Percentiles rank a stretch among this genome's conserved stretches.
Evolutionary conservation across 106 monocot genomes (phyloP).

Genomic region (Acanthochlamys bracteata): DNA sequence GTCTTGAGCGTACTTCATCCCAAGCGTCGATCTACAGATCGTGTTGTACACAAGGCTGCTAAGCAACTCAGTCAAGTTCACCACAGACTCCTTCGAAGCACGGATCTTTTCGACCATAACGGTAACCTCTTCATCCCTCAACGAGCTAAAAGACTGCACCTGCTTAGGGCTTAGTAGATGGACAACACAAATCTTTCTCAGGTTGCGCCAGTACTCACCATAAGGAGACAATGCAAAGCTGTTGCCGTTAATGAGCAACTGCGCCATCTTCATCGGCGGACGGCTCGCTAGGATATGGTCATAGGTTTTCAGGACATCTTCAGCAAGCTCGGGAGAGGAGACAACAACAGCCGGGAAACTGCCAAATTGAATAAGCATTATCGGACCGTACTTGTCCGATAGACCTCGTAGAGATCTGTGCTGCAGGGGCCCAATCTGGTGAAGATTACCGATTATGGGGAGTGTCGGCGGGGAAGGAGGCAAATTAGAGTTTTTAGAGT

Average conservation of each 20-base stretch:
- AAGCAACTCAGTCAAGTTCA: conserved; percentile 26
- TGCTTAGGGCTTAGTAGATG: conserved; percentile 16
- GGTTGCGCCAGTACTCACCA: conserved; percentile 34
- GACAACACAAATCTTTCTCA: conserved; percentile 9
- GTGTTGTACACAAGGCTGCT: too few species aligned
- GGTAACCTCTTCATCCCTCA: conserved; percentile 30
- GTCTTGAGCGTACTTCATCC: too few species aligned
- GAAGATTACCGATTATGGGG: conserved; percentile 16
- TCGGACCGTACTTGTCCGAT: conserved; percentile 13
- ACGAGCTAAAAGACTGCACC: conserved; percentile 15
- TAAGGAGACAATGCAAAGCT: conserved; percentile 25
- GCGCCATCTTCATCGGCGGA: too few species aligned
- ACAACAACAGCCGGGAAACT: conserved; percentile 8
- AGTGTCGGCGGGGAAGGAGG: conserved; percentile 5
- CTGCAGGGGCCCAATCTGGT: conserved; percentile 4
- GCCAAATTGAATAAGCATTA: conserved; percentile 15
- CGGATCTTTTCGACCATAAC: conserved; percentile 12
- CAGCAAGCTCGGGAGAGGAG: conserved; percentile 8
- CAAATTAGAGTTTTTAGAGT: too few species aligned
- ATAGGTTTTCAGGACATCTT: conserved; percentile 11
- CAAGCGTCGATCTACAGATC: too few species aligned
- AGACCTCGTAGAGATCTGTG: conserved; percentile 4
- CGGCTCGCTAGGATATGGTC: conserved; percentile 24
- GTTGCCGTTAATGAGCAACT: too few species aligned
- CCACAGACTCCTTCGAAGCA: not conserved